Evolutionary conservation across 23 red algal genomes (phyloP), one percentile per base, ranked within the genome.

Genomic region (Gracilaria domingensis): DNA sequence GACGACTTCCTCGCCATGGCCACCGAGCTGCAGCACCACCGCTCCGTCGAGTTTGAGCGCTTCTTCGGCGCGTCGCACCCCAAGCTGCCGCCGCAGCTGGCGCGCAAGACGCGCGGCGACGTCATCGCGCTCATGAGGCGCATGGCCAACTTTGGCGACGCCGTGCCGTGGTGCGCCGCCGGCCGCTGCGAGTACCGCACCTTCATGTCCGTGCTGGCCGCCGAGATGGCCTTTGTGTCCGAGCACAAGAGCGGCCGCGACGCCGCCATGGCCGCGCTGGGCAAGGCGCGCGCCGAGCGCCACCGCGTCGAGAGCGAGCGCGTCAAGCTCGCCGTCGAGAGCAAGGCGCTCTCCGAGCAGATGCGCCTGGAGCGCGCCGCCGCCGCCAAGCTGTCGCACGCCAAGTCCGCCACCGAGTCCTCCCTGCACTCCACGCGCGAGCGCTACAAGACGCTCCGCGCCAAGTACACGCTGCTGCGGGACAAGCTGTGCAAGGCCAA

Each of bases 1-100:
- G 79, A 32, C 49, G 79, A 82, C 53, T 30, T 82, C 28, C 12
- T 64, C 34, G 79, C 79, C 34, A 60, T 82, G 39, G 53, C 79
- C 34, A 4, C 2, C 40, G 79, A 59, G 79, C 3, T 51, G 20
- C 8, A 2, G 1, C 18, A 1, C 25, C 54, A 59, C 23, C 34
- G 29, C 21, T 64, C 53, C 39, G 21, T 82, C 34, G 36, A 59
- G 37, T 77, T 77, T 50, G 72, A 77, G 23, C 40, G 40, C 39
- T 77, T 77, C 45, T 77, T 77, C 72, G 72, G 72, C 38, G 58
- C 26, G 5, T 62, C 53, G 36, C 54, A 82, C 58, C 54, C 79
- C 38, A 47, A 40, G 37, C 53, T 82, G 16, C 79, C 79, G 58
- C 54, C 53, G 21, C 79, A 82, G n/a, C 53, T 82, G 36, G 28